Conservation (phyloP, 495 filamentous ascomycete species). For the Lasiosphaeria hispida region DNA sequence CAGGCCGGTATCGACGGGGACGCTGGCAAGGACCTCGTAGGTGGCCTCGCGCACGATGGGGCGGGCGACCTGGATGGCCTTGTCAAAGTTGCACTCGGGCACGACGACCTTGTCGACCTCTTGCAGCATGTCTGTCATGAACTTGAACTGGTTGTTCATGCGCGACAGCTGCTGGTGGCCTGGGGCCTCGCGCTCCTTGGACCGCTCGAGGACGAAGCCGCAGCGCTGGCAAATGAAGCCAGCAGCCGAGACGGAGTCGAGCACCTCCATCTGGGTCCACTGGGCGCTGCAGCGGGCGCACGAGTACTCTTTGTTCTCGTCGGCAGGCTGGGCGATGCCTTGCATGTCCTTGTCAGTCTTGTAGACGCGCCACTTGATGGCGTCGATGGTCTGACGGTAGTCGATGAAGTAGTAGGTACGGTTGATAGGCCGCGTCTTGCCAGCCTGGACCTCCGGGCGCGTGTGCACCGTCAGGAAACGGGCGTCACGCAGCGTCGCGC, state of each 20-base stretch:
- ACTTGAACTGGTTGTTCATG: constrained; percentile 82
- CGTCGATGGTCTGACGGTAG: constrained; percentile 89
- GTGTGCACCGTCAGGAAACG: constrained; percentile 79
- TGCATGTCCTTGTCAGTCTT: constrained; percentile 81
- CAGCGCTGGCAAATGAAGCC: constrained; percentile 87
- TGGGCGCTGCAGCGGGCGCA: constrained; percentile 77
- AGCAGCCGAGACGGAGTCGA: constrained; percentile 63
- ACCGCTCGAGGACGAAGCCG: constrained; percentile 63
- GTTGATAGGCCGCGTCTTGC: constrained; percentile 74
- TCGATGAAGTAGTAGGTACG: constrained; percentile 97
- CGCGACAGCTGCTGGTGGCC: constrained; percentile 88
- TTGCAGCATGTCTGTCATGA: constrained; percentile 79
- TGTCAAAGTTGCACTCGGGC: constrained; percentile 83
- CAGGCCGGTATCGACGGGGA: constrained; percentile 43
- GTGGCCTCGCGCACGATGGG: constrained; percentile 60
- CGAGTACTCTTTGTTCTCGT: constrained; percentile 86
- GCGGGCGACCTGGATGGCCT: constrained; percentile 59
- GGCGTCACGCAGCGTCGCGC: constrained; percentile 78
- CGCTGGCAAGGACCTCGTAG: constrained; percentile 57
- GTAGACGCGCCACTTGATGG: constrained; percentile 91
- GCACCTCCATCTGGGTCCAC: constrained; percentile 82
- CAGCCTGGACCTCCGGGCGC: constrained; percentile 75
- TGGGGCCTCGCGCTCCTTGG: constrained; percentile 58
- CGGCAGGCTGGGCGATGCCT: constrained; percentile 68
- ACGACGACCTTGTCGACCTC: constrained; percentile 80